These are phyloP conservation scores for Cenchrus americanus DNA, from an alignment of 176 grass and related monocot genomes.

Conservation along the genomic window DNA sequence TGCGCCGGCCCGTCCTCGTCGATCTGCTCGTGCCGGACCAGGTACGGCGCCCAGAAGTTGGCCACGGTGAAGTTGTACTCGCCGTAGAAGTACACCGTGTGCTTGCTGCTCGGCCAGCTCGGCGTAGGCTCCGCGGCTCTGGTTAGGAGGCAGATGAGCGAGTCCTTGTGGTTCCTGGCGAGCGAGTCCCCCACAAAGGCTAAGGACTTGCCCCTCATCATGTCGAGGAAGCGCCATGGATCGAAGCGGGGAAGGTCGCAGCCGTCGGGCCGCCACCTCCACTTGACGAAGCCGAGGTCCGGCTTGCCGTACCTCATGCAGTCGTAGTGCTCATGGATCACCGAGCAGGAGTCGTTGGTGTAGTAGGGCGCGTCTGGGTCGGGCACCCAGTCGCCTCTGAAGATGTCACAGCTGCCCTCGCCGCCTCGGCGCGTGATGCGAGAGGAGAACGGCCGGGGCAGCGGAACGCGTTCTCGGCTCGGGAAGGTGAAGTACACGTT, in stretches of 20 bases:
- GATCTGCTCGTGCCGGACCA: conserved; percentile 36
- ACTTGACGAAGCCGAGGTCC: conserved; percentile 60
- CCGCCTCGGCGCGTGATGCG: not conserved
- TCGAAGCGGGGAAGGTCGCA: conserved; percentile 64
- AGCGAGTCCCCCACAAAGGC: conserved; percentile 77
- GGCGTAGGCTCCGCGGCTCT: conserved; percentile 3
- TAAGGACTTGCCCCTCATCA: conserved; percentile 47
- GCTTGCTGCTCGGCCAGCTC: not conserved
- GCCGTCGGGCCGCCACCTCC: conserved; percentile 53
- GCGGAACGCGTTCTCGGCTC: not conserved
- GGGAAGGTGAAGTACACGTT: not conserved
- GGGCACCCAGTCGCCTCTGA: conserved; percentile 38
- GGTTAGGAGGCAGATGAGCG: conserved; percentile 69
- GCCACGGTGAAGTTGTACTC: conserved; percentile 53
- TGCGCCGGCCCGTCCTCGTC: conserved; percentile 29
- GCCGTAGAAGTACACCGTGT: conserved; percentile 13
- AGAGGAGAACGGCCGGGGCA: not conserved
- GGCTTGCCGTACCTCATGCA: conserved; percentile 70
- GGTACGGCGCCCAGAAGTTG: conserved; percentile 57
- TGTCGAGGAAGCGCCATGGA: conserved; percentile 45
- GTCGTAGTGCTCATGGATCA: conserved; percentile 71
- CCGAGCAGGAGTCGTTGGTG: conserved; percentile 58
- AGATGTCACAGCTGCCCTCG: conserved; percentile 28
- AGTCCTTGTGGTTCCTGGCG: conserved; percentile 72
- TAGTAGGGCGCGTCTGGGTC: conserved; percentile 52